Conservation (phyloP, 805 yeast genomes). For the Priceomyces medius region DNA sequence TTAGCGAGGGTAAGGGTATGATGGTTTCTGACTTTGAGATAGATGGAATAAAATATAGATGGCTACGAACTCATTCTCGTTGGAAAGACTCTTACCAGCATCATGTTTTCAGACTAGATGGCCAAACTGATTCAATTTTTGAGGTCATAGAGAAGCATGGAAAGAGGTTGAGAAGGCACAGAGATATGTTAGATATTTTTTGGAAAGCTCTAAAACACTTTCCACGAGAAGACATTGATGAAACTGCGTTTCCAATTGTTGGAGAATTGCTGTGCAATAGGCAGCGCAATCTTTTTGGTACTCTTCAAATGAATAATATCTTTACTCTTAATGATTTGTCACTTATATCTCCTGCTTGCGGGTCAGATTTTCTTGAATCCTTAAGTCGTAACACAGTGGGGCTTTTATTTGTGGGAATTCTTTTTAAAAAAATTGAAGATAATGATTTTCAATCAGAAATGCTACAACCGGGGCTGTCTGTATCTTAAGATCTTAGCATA, state of each 20-base stretch:
- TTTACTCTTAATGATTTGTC: background rate
- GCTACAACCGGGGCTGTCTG: too few relatives aligned
- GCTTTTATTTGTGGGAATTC: background rate
- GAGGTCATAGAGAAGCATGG: background rate
- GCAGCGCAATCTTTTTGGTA: background rate
- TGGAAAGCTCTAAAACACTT: background rate
- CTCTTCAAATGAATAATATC: background rate
- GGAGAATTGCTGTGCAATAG: background rate
- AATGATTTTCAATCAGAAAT: background rate
- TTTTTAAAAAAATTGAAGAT: background rate
- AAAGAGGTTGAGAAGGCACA: background rate
- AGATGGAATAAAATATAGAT: background rate
- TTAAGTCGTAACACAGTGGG: background rate
- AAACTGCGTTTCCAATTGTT: background rate
- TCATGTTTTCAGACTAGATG: background rate
- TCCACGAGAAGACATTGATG: background rate
- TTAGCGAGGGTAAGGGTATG: background rate
- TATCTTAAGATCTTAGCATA: too few relatives aligned
- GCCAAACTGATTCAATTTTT: background rate
- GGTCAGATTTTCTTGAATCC: background rate
- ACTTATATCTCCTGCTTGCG: background rate
- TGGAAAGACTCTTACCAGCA: background rate
- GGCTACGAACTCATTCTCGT: background rate
- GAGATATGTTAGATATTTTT: background rate
- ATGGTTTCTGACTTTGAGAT: background rate